phyloP scores from a whole-genome alignment of 805 yeast genomes.

The Candida golubevii region DNA sequence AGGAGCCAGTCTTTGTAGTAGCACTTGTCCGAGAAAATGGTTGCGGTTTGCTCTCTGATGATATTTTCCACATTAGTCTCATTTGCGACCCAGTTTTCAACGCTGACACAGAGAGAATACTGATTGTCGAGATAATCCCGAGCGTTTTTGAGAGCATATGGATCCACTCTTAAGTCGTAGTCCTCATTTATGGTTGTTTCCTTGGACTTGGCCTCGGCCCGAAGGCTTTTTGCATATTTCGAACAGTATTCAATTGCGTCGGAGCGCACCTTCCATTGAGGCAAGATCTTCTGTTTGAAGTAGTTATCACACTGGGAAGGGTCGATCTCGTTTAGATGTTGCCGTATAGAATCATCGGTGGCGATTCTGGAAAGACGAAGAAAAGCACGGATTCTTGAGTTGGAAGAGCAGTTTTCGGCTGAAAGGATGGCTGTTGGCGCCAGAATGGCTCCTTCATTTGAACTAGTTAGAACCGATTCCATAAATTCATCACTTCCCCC shows the following conservation, averaged over 20 bases:
- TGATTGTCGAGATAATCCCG: slow-evolving; percentile 20
- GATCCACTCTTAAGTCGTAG: slow-evolving; percentile 34
- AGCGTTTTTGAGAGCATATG: slow-evolving; percentile 32
- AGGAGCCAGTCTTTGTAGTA: slow-evolving; percentile 34
- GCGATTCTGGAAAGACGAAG: slow-evolving; percentile 35
- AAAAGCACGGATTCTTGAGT: slow-evolving; percentile 34
- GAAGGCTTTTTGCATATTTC: slow-evolving; percentile 22
- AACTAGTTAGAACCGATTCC: too few species aligned
- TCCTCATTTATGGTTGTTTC: slow-evolving; percentile 6
- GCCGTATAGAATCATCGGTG: slow-evolving; percentile 38
- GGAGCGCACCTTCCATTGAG: slow-evolving; percentile 36
- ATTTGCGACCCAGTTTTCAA: slow-evolving; percentile 36
- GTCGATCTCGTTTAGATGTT: slow-evolving; percentile 33
- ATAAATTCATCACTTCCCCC: neutral
- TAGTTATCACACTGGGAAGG: slow-evolving; percentile 24
- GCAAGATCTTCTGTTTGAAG: slow-evolving; percentile 25
- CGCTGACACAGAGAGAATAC: slow-evolving; percentile 23
- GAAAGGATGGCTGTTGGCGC: slow-evolving; percentile 16
- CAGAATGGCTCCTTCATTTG: neutral
- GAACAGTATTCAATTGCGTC: slow-evolving; percentile 29
- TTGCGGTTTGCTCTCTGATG: slow-evolving; percentile 28
- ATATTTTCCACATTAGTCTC: slow-evolving; percentile 33
- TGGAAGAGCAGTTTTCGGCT: slow-evolving; percentile 32
- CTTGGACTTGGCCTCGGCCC: slow-evolving; percentile 11
- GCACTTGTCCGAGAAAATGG: slow-evolving; percentile 34